A percentile compares a stretch with the other conserved stretches of the same genome.
Evolutionary conservation across 2,329 filamentous ascomycete genomes (phyloP).

Genomic region (Fusarium nematophilum): DNA sequence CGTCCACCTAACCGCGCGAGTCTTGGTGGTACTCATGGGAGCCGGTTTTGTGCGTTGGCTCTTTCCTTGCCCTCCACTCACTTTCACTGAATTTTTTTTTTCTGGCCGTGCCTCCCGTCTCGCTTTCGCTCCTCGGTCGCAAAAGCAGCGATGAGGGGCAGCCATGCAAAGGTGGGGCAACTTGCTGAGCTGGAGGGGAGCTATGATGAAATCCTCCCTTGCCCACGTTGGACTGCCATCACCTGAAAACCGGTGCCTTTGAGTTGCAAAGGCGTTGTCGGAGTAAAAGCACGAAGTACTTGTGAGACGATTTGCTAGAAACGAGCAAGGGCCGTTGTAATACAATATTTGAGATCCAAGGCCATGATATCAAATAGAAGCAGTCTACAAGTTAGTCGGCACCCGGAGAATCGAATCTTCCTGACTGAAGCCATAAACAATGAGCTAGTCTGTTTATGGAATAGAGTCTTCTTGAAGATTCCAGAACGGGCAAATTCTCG

Average conservation of each 20-base stretch:
- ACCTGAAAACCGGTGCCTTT: conserved; percentile 15
- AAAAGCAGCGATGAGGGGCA: conserved; percentile 74
- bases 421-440: not conserved
- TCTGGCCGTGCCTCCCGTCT: conserved; percentile 17
- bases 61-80: too few species aligned
- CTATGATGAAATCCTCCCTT: conserved; percentile 44
- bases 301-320: not conserved
- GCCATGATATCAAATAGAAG: conserved; percentile 10
- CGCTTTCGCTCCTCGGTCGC: conserved; percentile 25
- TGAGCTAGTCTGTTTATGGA: conserved; percentile 43
- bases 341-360: conserved; percentile 8
- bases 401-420: conserved; percentile 34
- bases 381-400: conserved; percentile 6
- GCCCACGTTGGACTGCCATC: conserved; percentile 36
- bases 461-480: conserved; percentile 54
- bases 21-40: not conserved
- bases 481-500: conserved; percentile 51
- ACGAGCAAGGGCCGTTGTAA: conserved; percentile 6
- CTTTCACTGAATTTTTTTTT: not conserved
- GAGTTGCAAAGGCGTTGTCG: not conserved
- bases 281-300: not conserved
- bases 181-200: conserved; percentile 38
- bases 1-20: conserved; percentile 29
- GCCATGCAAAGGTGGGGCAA: conserved; percentile 66
- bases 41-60: too few species aligned